Conservation (phyloP, 352 stramenopile genomes). For the Pythium utonaiense region DNA sequence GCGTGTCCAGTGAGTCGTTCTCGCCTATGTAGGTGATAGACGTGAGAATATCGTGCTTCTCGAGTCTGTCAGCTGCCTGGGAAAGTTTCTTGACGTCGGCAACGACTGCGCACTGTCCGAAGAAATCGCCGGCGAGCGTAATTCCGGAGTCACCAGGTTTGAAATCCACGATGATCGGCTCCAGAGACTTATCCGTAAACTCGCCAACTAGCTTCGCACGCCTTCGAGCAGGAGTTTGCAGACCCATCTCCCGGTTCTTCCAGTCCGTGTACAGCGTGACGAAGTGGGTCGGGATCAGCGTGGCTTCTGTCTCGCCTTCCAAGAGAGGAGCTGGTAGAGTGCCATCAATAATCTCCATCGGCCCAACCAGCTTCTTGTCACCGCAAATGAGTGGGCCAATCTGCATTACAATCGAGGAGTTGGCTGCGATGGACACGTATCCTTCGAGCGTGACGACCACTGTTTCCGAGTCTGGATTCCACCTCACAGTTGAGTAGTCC, state of each 20-base stretch:
- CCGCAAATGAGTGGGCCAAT: slow-evolving; percentile 32
- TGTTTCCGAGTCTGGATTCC: slow-evolving; percentile 21
- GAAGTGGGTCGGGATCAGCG: slow-evolving; percentile 13
- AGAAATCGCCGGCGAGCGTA: slow-evolving; percentile 48
- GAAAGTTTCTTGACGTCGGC: slow-evolving; percentile 31
- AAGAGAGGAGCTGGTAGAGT: background rate
- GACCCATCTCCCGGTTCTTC: slow-evolving; percentile 30
- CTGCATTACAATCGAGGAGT: slow-evolving; percentile 35
- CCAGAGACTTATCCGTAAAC: slow-evolving; percentile 35
- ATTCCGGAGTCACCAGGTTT: slow-evolving; percentile 35
- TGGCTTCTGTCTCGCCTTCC: background rate
- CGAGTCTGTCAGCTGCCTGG: slow-evolving; percentile 16
- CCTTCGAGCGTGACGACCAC: slow-evolving; percentile 36
- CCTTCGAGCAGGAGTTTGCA: slow-evolving; percentile 31
- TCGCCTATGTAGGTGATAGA: slow-evolving; percentile 33
- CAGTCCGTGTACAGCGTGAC: slow-evolving; percentile 39
- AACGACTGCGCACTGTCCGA: slow-evolving; percentile 51
- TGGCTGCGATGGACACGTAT: slow-evolving; percentile 28
- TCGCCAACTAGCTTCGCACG: slow-evolving; percentile 17
- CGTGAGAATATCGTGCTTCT: slow-evolving; percentile 39
- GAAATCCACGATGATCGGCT: slow-evolving; percentile 32
- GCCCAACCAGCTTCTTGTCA: slow-evolving; percentile 29
- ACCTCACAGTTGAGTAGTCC: slow-evolving; percentile 26
- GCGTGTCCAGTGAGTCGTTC: slow-evolving; percentile 31
- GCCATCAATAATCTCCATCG: slow-evolving; percentile 36